Evolutionary conservation across 116 monocot genomes (phyloP).

Genomic region (Phalaenopsis hybrid): DNA sequence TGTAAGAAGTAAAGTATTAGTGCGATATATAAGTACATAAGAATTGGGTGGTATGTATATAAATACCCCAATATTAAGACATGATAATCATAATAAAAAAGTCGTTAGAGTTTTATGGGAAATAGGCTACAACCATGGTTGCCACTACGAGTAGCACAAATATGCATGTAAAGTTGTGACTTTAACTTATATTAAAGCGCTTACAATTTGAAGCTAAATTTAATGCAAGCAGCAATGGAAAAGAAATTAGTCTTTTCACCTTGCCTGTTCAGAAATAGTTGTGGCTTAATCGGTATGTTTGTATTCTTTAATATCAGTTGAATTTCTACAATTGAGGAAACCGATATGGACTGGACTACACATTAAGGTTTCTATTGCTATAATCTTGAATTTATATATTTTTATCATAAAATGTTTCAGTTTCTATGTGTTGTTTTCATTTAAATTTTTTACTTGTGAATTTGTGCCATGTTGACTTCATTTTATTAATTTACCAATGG

Average conservation of each 20-base stretch:
- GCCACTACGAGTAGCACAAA: neutral
- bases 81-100: neutral
- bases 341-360: neutral
- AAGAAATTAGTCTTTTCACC: neutral
- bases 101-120: neutral
- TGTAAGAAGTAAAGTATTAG: too few relatives aligned
- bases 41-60: too few relatives aligned
- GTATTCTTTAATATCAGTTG: too few relatives aligned
- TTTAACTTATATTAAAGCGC: neutral
- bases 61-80: neutral
- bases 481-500: neutral
- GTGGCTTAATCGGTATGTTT: neutral
- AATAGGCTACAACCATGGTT: neutral
- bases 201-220: neutral
- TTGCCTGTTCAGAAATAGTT: neutral
- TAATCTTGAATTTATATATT: neutral
- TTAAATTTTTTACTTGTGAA: neutral
- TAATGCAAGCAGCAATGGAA: neutral
- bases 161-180: constrained; percentile 3
- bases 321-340: neutral
- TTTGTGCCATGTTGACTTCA: neutral
- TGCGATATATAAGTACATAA: too few relatives aligned
- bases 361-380: neutral
- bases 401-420: neutral
- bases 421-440: neutral